Evolutionary conservation across 176 grass and related monocot species (phyloP), one percentile per base, ranked within the genome.

Genomic region (Metroxylon sagu): DNA sequence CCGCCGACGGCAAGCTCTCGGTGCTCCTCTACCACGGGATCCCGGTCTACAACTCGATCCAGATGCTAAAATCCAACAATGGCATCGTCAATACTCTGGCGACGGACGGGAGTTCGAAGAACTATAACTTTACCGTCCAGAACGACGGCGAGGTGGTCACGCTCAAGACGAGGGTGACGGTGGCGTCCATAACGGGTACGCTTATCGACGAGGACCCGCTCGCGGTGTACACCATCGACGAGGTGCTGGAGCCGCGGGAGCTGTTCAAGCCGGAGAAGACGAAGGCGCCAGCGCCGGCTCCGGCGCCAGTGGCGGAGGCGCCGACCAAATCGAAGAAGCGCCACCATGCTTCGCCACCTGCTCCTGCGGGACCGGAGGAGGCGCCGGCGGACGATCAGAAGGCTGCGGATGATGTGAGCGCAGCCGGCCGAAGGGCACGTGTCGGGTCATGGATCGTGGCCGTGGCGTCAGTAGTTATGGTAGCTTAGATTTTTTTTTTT

Each of bases 81-180:
- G 57, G 57, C 57, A 3, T 59, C 57, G 26, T 59, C 14, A 59
- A 59, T 26, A 59, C 57, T 25, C 26, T 59, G 25, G 57, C 57
- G 59, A 76, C 35, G 35, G 35, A 43, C 35, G 35, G 35, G 35
- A 12, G 35, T 8, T 39, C 82, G 35, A 78, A 61, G 61, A 86
- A 86, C 76, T 95, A 74, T 79, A 95, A 89, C 72, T 73, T 85
- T 79, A 95, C 90, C 19, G 76, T 95, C 39, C 85, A 89, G 85
- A 86, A 95, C 55, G 55, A 70, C 29, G 90, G 82, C 12, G 85
- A 89, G 52, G 64, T 74, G 72, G 86, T 95, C 39, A 83, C 79
- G 27, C 68, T 89, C 12, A 48, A 77, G 65, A 83, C 89, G 3
- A 77, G 49, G 49, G 72, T 75, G 5, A 25, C 65, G 16, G 84